A percentile compares a stretch with the other conserved stretches of the same genome.
phyloP scores from a whole-genome alignment of 352 stramenopile species.

The Pythium folliculosum region DNA sequence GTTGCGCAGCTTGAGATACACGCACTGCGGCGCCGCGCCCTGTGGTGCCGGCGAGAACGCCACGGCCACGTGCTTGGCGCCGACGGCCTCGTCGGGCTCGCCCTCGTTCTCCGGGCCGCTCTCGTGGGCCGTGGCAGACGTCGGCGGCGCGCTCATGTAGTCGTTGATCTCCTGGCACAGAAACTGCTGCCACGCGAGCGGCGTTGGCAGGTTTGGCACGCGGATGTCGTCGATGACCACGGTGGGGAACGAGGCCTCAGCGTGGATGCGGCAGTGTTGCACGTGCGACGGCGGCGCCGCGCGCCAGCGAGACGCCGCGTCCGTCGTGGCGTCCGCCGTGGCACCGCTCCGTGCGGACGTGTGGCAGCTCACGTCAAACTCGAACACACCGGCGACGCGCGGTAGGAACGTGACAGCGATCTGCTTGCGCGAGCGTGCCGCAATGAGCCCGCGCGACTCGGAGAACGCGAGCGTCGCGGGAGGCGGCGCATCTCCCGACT shows the following conservation, averaged over 20 bases:
- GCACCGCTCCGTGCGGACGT: conserved; percentile 23
- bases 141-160: conserved; percentile 53
- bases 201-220: conserved; percentile 50
- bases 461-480: conserved; percentile 54
- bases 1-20: conserved; percentile 88
- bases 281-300: conserved; percentile 21
- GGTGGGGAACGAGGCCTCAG: conserved; percentile 85
- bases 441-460: conserved; percentile 59
- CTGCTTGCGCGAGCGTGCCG: conserved; percentile 73
- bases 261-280: conserved; percentile 51
- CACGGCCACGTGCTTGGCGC: conserved; percentile 55
- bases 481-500: neutral
- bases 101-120: conserved; percentile 1
- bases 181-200: conserved; percentile 73
- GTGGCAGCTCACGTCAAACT: conserved; percentile 69
- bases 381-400: conserved; percentile 59
- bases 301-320: conserved; percentile 18
- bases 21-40: conserved; percentile 48
- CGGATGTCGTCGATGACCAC: conserved; percentile 86
- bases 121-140: neutral
- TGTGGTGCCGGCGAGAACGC: conserved; percentile 79
- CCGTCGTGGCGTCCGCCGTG: neutral
- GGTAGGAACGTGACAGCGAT: conserved; percentile 82
- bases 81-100: conserved; percentile 16
- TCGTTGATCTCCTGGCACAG: conserved; percentile 73